Evolutionary conservation across 805 yeast genomes (phyloP), one percentile per base, ranked within the genome.

Genomic region (Candida andamanensis): DNA sequence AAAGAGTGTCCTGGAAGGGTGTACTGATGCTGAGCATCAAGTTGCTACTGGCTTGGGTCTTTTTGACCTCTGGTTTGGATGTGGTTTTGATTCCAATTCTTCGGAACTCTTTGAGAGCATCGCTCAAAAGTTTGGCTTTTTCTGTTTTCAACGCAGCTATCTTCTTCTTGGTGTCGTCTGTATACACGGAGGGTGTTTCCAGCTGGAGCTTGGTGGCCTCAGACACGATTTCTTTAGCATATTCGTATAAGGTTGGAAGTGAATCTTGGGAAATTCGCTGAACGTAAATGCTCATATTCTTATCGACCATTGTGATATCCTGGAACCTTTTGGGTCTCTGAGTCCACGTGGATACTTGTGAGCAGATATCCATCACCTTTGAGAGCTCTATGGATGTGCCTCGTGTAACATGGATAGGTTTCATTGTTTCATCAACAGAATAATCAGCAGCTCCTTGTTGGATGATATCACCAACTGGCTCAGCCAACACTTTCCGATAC

Each of bases 41-140:
- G 26, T 80, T 79, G 5, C 83, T 73, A 1, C 84, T 71, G 0
- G 74, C 62, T 53, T 85, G 85, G 3, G 71, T 57, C 16, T 68
- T 69, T 32, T 74, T 72, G n/a, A 80, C 74, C 40, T 83, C 87
- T 5, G 79, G 68, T 36, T 80, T 77, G 21, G 80, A 67, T 16
- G 73, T 73, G 3, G 78, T 62, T 44, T 76, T 81, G 42, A 92
- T 56, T 1, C 99, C 99, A 50, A 85, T 75, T 36, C 78, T 62
- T 50, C 77, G 74, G 33, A 90, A 60, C 42, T 85, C 92, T 40
- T 78, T 77, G 38, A 92, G 58, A 0, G 87, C 73, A 36, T 80
- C 85, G 57, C 92, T 82, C 33, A 94, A 60, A 5, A 87, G 56
- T 42, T 80, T 82, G 38, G 79, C 68, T 58, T 92, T 92, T 47